Percentiles rank a stretch among this genome's conserved stretches.
Evolutionary conservation across 2,329 filamentous ascomycete genomes (phyloP).

Genomic region (Ophiostoma australiae): DNA sequence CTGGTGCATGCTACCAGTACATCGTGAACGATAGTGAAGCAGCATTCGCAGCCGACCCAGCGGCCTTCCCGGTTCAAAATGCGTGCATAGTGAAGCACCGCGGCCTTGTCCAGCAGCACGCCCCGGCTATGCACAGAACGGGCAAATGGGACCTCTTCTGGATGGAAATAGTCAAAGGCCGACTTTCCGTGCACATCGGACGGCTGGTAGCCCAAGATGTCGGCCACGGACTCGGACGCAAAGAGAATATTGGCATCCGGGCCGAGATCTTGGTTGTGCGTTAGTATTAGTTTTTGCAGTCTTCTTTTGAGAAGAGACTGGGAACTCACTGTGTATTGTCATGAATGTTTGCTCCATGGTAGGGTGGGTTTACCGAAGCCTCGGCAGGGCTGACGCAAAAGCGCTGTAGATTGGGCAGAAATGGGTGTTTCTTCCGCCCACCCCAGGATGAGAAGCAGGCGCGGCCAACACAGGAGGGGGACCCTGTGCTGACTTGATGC

Average conservation of each 20-base stretch:
- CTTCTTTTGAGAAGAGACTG: no score
- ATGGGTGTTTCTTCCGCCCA: background rate
- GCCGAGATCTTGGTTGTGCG: constrained; percentile 55
- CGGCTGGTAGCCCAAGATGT: constrained; percentile 75
- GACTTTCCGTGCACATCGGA: constrained; percentile 70
- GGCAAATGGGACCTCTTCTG: constrained; percentile 72
- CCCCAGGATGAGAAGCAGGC: background rate
- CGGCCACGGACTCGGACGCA: constrained; percentile 74
- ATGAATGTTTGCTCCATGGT: constrained; percentile 82
- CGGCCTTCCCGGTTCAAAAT: constrained; percentile 63
- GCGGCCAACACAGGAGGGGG: constrained; percentile 3
- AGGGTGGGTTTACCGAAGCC: background rate
- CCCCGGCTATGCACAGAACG: constrained; percentile 67
- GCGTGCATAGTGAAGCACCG: constrained; percentile 73
- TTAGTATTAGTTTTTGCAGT: background rate
- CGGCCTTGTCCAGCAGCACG: constrained; percentile 74
- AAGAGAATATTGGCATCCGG: constrained; percentile 75
- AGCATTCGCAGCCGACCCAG: constrained; percentile 80
- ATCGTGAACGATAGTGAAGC: constrained; percentile 84
- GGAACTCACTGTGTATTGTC: constrained; percentile 73
- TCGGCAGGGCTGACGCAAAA: constrained; percentile 25
- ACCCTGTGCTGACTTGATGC: background rate
- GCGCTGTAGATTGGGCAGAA: background rate
- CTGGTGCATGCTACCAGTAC: constrained; percentile 80
- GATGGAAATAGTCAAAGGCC: constrained; percentile 82